Base-by-base conservation (phyloP, 1,284 basidiomycete species). In the Cutaneotrichosporon cyanovorans region DNA sequence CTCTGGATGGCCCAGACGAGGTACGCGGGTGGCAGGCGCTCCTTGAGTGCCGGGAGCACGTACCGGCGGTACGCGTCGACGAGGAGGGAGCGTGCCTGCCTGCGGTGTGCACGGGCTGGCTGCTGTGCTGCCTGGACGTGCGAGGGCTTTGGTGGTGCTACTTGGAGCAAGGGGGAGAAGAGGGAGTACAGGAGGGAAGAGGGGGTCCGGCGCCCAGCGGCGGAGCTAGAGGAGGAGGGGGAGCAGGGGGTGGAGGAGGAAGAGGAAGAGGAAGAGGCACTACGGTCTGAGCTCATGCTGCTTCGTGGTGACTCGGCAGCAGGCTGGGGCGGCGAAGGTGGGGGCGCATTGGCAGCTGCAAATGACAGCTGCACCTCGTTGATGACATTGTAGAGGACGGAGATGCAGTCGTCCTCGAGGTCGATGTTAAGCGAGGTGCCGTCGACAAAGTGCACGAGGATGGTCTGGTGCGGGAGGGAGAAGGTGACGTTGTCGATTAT, bases 41-140 rank as follows among this genome's bases (percentile, higher is more conserved):
- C 55, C 49, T 68, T 69, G 51, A 80, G 68, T 45, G 63, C 61
- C 22, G 78, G 72, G 20, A 86, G 62, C 22, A 87, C 79, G 61
- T 81, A 78, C 18, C 77, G 77, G 16, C 85, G 77, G 64, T 82
- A 88, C 4, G 80, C 76, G 61, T 90, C 85, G 14, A 88, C 78
- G 11, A 90, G 76, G 3, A 78, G 72, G 9, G 85, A 83, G 28
- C 86, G 82, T 3, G 86, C 86, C 48, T 78, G 77, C 41, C 78
- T 74, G 23, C 85, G 79, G 46, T 85, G 77, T 31, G 85, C 42
- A 73, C 75, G 42, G 58, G 69, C 83, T 78, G 39, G 30, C 51
- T 59, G 51, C 44, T 50, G 50, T 44, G 56, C 37, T 19, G 50
- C 36, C 16, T 54, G 53, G 30, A 55, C 46, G 44, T 55, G 52